Conservation (phyloP, 73 alveolate genomes). For the Paramecium tetraurelia region DNA sequence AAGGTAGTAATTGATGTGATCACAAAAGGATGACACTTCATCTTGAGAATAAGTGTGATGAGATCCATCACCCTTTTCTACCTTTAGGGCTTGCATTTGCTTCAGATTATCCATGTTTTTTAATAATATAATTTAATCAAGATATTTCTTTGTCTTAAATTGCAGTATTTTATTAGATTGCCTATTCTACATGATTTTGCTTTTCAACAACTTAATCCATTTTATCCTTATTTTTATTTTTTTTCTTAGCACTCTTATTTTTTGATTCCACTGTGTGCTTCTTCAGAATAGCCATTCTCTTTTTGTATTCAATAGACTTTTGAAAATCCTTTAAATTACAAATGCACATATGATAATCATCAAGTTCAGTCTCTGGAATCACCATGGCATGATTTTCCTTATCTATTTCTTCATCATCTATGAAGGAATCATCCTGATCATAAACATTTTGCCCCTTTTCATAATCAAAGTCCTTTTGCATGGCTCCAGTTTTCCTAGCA, state of each 20-base stretch:
- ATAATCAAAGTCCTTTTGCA: background rate
- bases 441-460: conserved; percentile 23
- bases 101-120: conserved; percentile 23
- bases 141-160: background rate
- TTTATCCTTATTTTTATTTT: conserved; percentile 4
- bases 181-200: background rate
- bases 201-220: background rate
- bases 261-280: background rate
- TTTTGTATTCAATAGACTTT: background rate
- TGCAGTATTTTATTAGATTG: background rate
- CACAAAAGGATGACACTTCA: conserved; percentile 51
- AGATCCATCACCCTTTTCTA: background rate
- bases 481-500: conserved; percentile 39
- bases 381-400: background rate
- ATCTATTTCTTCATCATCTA: conserved; percentile 25
- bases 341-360: background rate
- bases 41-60: conserved; percentile 52
- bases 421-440: conserved; percentile 26
- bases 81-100: background rate
- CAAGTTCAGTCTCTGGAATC: background rate
- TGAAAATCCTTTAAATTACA: background rate
- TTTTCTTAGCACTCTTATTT: background rate
- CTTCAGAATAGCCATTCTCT: background rate
- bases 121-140: background rate
- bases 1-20: conserved; percentile 57